Evolutionary conservation across 192 early-diverging fungal species (phyloP), one percentile per base, ranked within the genome.

Genomic region (Dimargaris cristalligena): DNA sequence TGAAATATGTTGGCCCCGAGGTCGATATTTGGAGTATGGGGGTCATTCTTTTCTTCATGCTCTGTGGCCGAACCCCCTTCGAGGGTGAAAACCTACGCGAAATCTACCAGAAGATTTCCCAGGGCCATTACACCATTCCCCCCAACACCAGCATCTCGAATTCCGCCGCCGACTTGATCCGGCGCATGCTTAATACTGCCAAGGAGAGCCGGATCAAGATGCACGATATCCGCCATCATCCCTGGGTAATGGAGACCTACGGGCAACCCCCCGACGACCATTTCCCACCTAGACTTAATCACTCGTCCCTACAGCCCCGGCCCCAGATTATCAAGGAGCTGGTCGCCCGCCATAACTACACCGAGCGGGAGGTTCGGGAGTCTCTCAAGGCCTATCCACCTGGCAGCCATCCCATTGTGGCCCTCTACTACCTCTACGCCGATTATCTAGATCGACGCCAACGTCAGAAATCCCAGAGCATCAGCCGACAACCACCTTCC

Each of bases 21-120:
- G 87, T 91, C 1, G 89, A 91, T 63, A 84, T 91, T 63, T 91
- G 89, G 89, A 87, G 84, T 66, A 74, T 82, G 77, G 87, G 89
- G 23, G 84, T 91, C 26, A 85, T 91, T 25, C 65, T 91, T 25
- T 91, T 86, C 62, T 88, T 87, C 32, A 78, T 91, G 62, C 73
- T 91, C 8, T 89, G 87, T 65, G 89, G 89, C 0, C 80, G 87
- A 63, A 78, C 86, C 26, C 89, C 89, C 0, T 91, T 91, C 67
- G 89, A 91, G 58, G 86, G 89, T 68, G 82, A 85, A 20, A 86
- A 85, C 58, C 76, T 88, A 65, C 85, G 86, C 58, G 86, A 85
- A 60, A 76, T 91, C 16, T 89, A 88, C 70, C 77, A 81, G 55
- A 91, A 91, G 65, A 91, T 91, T 52, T 81, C 79, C 35, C 75